These are phyloP conservation scores for Aspergillus hiratsukae DNA, from an alignment of 2,329 filamentous ascomycete genomes.

Conservation along the genomic window DNA sequence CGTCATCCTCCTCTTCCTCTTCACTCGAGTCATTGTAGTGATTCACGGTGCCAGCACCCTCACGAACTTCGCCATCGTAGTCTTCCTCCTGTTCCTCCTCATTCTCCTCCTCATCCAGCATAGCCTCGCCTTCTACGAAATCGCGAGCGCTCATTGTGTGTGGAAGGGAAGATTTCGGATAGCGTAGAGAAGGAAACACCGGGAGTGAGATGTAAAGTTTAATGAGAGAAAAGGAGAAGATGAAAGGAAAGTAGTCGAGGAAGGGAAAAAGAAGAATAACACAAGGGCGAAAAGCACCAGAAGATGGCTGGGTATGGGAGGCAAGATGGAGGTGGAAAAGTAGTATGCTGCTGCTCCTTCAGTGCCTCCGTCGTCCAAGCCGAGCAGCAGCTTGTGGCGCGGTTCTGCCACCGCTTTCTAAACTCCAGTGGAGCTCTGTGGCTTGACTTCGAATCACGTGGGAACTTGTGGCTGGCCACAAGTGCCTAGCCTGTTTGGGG, in stretches of 20 bases:
- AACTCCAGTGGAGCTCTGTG: neutral
- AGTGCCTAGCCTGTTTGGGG: neutral
- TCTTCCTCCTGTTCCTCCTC: slow-evolving; percentile 80
- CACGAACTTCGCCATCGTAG: slow-evolving; percentile 53
- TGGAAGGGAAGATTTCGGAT: slow-evolving; percentile 1
- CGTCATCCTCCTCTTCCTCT: slow-evolving; percentile 87
- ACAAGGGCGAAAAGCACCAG: neutral
- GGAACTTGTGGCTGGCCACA: neutral
- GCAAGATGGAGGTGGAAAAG: neutral
- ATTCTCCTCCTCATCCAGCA: slow-evolving; percentile 79
- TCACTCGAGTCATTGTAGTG: slow-evolving; percentile 79
- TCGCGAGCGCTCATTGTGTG: slow-evolving; percentile 57
- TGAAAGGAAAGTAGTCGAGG: neutral
- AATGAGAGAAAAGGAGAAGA: neutral
- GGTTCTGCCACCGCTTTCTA: neutral
- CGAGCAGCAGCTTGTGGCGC: neutral
- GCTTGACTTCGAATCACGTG: neutral
- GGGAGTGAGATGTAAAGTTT: slow-evolving; percentile 1
- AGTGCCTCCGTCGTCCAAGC: neutral
- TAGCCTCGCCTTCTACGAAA: slow-evolving; percentile 78
- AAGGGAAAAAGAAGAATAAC: neutral
- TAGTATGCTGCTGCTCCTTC: neutral
- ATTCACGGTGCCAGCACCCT: slow-evolving; percentile 36
- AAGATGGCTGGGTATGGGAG: neutral
- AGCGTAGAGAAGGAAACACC: slow-evolving; percentile 1